Conservation (phyloP, 192 early-diverging fungal species). For the Linnemannia hyalina region DNA sequence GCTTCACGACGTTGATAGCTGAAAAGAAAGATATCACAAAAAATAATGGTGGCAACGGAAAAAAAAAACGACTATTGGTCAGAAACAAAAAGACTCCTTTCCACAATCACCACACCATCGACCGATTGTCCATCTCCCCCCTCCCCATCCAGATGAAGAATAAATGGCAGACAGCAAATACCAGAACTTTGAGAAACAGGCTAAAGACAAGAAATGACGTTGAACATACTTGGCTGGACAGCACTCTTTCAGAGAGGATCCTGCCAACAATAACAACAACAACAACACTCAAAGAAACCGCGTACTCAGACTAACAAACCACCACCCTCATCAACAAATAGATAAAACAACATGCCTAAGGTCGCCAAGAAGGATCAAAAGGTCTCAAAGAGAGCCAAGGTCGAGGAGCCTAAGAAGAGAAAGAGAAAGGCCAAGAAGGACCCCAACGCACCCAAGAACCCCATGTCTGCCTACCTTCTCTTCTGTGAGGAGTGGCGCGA, state of each 20-base stretch:
- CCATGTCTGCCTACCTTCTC: constrained; percentile 92
- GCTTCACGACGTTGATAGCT: neutral
- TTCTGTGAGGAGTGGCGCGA: constrained; percentile 88
- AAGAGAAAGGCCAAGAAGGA: constrained; percentile 85
- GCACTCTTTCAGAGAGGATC: no score
- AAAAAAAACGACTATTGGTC: neutral
- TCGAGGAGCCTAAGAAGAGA: constrained; percentile 63
- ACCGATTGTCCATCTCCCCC: neutral
- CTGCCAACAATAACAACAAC: no score
- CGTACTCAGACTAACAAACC: neutral
- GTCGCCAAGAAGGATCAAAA: constrained; percentile 51
- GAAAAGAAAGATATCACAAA: neutral
- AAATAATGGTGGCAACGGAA: neutral
- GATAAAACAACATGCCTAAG: constrained; percentile 55
- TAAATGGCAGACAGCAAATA: neutral
- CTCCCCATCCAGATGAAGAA: neutral
- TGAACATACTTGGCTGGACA: neutral
- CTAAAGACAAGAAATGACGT: neutral
- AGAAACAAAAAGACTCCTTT: constrained; percentile 1
- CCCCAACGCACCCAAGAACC: constrained; percentile 91
- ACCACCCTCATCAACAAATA: neutral
- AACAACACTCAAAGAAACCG: neutral
- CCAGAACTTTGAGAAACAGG: neutral
- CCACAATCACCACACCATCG: neutral
- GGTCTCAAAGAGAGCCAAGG: constrained; percentile 55